phyloP scores from a whole-genome alignment of 805 yeast genomes.

The Kluyveromyces wickerhamii region DNA sequence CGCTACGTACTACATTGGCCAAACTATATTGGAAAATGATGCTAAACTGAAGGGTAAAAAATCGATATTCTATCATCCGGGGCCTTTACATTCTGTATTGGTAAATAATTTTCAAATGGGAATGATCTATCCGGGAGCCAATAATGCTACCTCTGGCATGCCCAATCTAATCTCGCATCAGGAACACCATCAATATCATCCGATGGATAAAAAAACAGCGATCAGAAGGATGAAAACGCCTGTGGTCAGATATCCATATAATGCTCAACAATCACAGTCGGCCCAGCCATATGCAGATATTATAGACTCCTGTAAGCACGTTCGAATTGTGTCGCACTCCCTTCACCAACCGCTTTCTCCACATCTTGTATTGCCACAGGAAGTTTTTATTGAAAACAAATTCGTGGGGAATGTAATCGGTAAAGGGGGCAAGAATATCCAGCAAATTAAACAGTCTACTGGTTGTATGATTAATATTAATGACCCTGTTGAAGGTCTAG shows the following conservation, averaged over 20 bases:
- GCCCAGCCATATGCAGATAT: not conserved
- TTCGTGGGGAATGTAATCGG: slow-evolving; percentile 83
- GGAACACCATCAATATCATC: slow-evolving; percentile 24
- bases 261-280: not conserved
- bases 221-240: not conserved
- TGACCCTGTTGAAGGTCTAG: slow-evolving; percentile 43
- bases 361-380: slow-evolving; percentile 39
- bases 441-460: slow-evolving; percentile 64
- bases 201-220: slow-evolving; percentile 15
- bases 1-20: slow-evolving; percentile 68
- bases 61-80: slow-evolving; percentile 27
- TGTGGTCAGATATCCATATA: not conserved
- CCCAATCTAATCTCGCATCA: slow-evolving; percentile 11
- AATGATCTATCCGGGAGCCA: not conserved
- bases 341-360: not conserved
- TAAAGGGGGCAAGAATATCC: slow-evolving; percentile 75
- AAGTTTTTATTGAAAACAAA: slow-evolving; percentile 64
- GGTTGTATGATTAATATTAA: slow-evolving; percentile 72
- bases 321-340: not conserved
- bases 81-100: slow-evolving; percentile 22
- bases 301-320: not conserved
- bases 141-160: not conserved
- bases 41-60: slow-evolving; percentile 39
- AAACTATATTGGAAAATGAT: slow-evolving; percentile 55
- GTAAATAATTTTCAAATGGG: slow-evolving; percentile 13